Evolutionary conservation across 169 alveolate genomes (phyloP).

Genomic region (Cryptosporidium andersoni): DNA sequence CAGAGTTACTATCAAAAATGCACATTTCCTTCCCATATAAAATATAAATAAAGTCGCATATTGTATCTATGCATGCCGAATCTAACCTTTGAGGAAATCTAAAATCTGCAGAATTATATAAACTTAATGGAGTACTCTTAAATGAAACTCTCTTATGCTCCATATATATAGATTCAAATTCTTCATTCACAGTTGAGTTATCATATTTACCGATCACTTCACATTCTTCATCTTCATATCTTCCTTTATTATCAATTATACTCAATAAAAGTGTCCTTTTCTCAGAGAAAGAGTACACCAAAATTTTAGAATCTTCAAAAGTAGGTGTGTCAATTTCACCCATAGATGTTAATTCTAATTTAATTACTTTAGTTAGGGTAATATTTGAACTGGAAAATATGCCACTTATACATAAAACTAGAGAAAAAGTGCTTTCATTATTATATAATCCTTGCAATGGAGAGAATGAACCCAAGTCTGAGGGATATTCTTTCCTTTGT

Average conservation of each 20-base stretch:
- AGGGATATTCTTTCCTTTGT: neutral
- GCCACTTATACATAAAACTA: constrained; percentile 37
- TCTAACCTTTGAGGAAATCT: neutral
- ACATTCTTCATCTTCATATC: neutral
- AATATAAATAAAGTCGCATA: constrained; percentile 27
- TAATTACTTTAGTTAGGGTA: constrained; percentile 26
- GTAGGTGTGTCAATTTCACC: constrained; percentile 66
- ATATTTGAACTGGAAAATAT: constrained; percentile 25
- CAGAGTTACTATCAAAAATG: constrained; percentile 40
- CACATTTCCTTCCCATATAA: constrained; percentile 3
- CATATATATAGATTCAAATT: constrained; percentile 7
- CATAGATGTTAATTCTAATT: constrained; percentile 38
- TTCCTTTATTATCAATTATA: constrained; percentile 9
- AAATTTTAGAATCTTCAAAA: constrained; percentile 31
- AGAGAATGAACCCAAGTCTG: neutral
- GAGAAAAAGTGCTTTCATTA: constrained; percentile 17
- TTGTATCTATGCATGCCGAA: constrained; percentile 48
- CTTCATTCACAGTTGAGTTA: constrained; percentile 40
- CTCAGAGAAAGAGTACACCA: constrained; percentile 40
- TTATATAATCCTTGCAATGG: too few species aligned
- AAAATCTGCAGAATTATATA: neutral
- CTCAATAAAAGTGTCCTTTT: constrained; percentile 19
- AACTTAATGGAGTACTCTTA: constrained; percentile 26
- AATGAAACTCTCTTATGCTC: constrained; percentile 43
- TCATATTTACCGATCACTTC: neutral